Conservation (phyloP, 2,329 filamentous ascomycete genomes). For the Alternaria brassicicola region DNA sequence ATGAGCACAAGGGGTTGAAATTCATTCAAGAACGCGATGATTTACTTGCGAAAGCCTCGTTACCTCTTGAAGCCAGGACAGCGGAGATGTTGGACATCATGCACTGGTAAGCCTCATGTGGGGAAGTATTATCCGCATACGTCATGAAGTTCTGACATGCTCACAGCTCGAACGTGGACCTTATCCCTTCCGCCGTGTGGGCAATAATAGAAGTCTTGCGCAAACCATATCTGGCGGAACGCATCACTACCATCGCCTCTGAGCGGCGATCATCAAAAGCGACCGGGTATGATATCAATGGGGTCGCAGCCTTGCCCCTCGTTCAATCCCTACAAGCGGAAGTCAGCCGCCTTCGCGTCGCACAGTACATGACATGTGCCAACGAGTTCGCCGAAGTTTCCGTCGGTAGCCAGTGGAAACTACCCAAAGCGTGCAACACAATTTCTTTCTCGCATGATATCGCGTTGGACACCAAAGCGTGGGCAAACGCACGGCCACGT, state of each 20-base stretch:
- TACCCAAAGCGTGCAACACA: conserved; percentile 24
- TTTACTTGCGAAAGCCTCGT: conserved; percentile 10
- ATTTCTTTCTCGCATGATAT: conserved; percentile 33
- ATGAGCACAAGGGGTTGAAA: conserved; percentile 29
- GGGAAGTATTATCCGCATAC: background rate
- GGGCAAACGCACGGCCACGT: conserved; percentile 27
- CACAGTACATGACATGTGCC: conserved; percentile 17
- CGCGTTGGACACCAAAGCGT: conserved; percentile 30
- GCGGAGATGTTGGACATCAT: conserved; percentile 34
- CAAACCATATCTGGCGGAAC: conserved; percentile 23
- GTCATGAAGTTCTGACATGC: conserved; percentile 6
- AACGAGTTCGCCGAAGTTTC: conserved; percentile 16
- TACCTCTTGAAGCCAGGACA: conserved; percentile 10
- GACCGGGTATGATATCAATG: conserved; percentile 22
- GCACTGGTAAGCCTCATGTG: conserved; percentile 26
- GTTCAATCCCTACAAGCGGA: conserved; percentile 37
- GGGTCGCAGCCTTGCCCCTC: conserved; percentile 24
- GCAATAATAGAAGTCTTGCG: conserved; percentile 30
- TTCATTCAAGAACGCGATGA: conserved; percentile 30
- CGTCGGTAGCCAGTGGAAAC: conserved; percentile 30
- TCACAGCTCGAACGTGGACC: conserved; percentile 22
- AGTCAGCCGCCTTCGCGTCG: conserved; percentile 28
- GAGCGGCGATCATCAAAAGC: conserved; percentile 14
- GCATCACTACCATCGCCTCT: conserved; percentile 18
- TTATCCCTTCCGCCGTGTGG: conserved; percentile 34